Evolutionary conservation across 2,329 filamentous ascomycete genomes (phyloP), one percentile per base, ranked within the genome.

Genomic region (Ascochyta pisi): DNA sequence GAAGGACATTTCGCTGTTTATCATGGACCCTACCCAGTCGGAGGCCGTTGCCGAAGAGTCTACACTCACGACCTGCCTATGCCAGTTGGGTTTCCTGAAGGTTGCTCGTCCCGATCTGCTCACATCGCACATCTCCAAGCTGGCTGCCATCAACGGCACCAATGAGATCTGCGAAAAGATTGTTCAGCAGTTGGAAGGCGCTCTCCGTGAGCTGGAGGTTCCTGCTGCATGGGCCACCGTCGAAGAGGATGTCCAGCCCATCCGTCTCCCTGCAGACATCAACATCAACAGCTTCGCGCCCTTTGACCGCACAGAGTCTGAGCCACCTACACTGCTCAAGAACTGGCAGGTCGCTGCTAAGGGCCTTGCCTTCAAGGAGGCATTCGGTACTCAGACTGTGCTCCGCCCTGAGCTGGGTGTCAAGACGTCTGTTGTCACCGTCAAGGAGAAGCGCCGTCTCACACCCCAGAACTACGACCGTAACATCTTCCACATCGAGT

Each of bases 401-500:
- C 86, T 99, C 37, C 90, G 95, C 50, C 95, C 95, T 10, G 95
- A 99, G 70, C 82, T 96, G 50, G 80, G 89, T 9, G 87, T 91
- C 71, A 92, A 94, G 84, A 98, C 94, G 2, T 88, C 85, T 69
- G 91, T 92, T 38, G 89, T 97, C 50, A 89, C 87, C 50, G 93
- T 99, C 77, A 92, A 96, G 82, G 95, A 98, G 82, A 97, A 96
- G 80, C 91, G 95, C 60, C 88, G 95, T 62, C 85, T 99, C 51
- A 99, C 95, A 0, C 95, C 95, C 3, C 70, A 78, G 23, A 89
- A 88, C 29, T 99, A 99, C 74, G 93, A 98, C 77, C 92, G 95
- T 67, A 97, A 99, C 83, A 98, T 99, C 78, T 99, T 99, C 89
- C 95, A 99, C 81, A 98, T 99, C 61, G 95, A 99, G 79, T 99